Evolutionary conservation across 2,329 filamentous ascomycete genomes (phyloP), one percentile per base, ranked within the genome.

Genomic region (Simplicillium aogashimaense): DNA sequence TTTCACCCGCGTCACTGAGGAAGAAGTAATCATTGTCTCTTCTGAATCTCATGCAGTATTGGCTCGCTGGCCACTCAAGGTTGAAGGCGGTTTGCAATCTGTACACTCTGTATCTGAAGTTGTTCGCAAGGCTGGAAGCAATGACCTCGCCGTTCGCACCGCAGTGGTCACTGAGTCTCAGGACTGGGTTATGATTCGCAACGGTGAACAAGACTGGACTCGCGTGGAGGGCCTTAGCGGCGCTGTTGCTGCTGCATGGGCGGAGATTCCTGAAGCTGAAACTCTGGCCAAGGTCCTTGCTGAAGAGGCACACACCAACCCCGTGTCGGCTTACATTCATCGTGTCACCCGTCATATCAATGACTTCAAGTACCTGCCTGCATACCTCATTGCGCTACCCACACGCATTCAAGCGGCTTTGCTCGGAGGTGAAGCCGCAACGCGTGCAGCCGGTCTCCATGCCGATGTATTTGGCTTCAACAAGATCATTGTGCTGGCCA

Each of bases 391-490:
- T 45, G 69, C 69, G 13, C 67, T 95, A 9, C 87, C 87, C 4
- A 63, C 70, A 34, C 78, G 80, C 17, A 63, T 95, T 12, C 53
- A 88, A 3, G 74, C 74, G 45, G 81, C 77, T 47, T 66, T 86
- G 13, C 55, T 81, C 8, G 76, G 78, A 28, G 74, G 74, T 1
- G 69, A 73, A 8, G 64, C 69, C 13, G 53, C 61, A 1, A 60
- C 55, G 11, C 61, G 62, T 16, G 57, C 58, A 15, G 59, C 66
- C 20, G 67, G 68, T 7, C 65, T 82, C n/a, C 64, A 67, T 14
- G 72, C 78, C 13, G 84, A 92, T 52, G 77, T 72, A 31, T 97
- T 97, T 58, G 90, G 90, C 4, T 90, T 95, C 61, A 82, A 86
- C 58, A 94, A 95, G 61, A 66, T 90, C 28, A 75, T 89, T 6